These are phyloP conservation scores for Ceratobasidium sp. DNA, from an alignment of 1,284 basidiomycete genomes.

Conservation along the genomic window DNA sequence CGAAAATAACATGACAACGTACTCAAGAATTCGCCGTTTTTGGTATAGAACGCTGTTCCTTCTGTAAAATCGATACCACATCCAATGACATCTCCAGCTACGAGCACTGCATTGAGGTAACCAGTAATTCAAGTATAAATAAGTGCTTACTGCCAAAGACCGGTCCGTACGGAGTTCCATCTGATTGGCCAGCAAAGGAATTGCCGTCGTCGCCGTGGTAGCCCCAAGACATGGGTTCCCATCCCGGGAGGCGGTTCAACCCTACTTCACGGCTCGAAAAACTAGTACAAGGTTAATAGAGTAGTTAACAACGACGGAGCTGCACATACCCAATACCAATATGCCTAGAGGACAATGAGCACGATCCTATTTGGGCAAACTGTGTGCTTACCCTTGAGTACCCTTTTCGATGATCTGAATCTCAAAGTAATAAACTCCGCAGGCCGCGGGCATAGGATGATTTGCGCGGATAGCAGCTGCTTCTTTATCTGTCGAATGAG, in stretches of 20 bases:
- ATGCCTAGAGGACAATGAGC: conserved; percentile 56
- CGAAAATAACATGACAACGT: conserved; percentile 44
- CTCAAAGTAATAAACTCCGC: conserved; percentile 91
- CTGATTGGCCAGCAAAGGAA: conserved; percentile 74
- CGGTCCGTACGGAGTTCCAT: conserved; percentile 74
- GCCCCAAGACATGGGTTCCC: conserved; percentile 89
- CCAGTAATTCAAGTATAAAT: conserved; percentile 27
- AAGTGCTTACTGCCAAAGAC: conserved; percentile 68
- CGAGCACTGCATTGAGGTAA: conserved; percentile 29
- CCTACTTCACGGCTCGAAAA: conserved; percentile 62
- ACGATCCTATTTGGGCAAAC: conserved; percentile 1
- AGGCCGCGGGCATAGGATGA: conserved; percentile 74
- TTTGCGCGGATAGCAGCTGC: conserved; percentile 79
- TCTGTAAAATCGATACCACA: conserved; percentile 87
- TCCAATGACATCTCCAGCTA: conserved; percentile 83
- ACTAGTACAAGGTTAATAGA: conserved; percentile 46
- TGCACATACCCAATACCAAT: conserved; percentile 71
- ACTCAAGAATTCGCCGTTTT: conserved; percentile 82
- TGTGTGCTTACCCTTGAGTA: conserved; percentile 67
- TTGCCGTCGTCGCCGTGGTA: conserved; percentile 93
- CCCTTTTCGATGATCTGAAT: conserved; percentile 78
- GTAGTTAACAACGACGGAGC: not conserved
- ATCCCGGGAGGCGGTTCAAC: conserved; percentile 80
- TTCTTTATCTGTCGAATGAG: conserved; percentile 70
- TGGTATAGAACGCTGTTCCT: conserved; percentile 83